phyloP scores from a whole-genome alignment of 148 eudicot species.

The Agrostemma githago region DNA sequence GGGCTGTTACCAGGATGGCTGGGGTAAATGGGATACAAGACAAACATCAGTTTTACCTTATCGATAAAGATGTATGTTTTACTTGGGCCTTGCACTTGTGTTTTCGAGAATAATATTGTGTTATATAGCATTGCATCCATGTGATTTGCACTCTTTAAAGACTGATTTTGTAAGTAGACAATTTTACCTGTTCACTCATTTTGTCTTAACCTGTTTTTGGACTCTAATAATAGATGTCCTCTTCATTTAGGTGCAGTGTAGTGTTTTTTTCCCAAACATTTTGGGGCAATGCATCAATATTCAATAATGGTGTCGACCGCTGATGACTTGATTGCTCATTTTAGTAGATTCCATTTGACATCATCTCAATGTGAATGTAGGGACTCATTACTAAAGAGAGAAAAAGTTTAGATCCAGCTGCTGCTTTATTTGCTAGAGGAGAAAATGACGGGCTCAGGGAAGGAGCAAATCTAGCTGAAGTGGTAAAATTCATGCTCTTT shows the following conservation, averaged over 20 bases:
- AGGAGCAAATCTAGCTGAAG: slow-evolving; percentile 85
- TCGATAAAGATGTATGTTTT: slow-evolving; percentile 77
- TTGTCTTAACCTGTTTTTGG: neutral
- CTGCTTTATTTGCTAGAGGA: slow-evolving; percentile 74
- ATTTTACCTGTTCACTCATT: neutral
- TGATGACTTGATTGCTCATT: neutral
- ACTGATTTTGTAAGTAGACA: neutral
- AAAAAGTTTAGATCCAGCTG: slow-evolving; percentile 71
- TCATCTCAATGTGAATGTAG: slow-evolving; percentile 35
- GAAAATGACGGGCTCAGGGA: slow-evolving; percentile 63
- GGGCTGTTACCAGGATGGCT: slow-evolving; percentile 81
- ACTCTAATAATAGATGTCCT: neutral
- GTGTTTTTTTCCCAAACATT: neutral
- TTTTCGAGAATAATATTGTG: slow-evolving; percentile 7
- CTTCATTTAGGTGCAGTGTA: neutral
- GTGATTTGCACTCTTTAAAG: neutral
- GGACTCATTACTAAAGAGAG: slow-evolving; percentile 85
- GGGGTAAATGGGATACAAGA: slow-evolving; percentile 44
- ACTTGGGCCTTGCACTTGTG: neutral
- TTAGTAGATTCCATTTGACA: slow-evolving; percentile 3
- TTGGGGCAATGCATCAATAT: neutral
- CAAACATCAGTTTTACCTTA: slow-evolving; percentile 79
- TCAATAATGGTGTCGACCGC: neutral
- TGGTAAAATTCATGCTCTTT: slow-evolving; percentile 45
- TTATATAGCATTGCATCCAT: neutral